Conservation (phyloP, 2,329 filamentous ascomycete genomes). For the Lasiodiplodia citricola region DNA sequence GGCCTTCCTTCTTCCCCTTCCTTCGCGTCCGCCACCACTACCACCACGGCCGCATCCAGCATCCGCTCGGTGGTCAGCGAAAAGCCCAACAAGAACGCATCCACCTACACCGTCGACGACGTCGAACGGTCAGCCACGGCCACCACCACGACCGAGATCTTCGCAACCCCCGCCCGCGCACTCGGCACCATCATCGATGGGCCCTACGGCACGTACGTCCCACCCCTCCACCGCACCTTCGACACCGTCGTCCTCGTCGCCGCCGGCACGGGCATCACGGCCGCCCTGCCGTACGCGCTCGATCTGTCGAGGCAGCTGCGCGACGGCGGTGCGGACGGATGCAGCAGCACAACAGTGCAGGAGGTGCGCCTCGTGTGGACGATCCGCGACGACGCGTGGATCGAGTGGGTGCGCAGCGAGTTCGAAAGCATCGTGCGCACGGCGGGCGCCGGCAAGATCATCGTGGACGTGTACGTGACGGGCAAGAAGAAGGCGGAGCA, state of each 20-base stretch:
- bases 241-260: constrained; percentile 31
- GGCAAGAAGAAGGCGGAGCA: background rate
- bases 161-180: background rate
- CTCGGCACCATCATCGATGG: constrained; percentile 36
- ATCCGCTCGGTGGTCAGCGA: too few species aligned
- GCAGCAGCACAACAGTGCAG: background rate
- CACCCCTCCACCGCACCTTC: constrained; percentile 29
- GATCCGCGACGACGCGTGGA: constrained; percentile 26
- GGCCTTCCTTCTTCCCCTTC: too few species aligned
- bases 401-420: constrained; percentile 29
- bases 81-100: too few species aligned
- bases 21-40: background rate
- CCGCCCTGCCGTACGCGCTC: constrained; percentile 29
- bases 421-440: constrained; percentile 14
- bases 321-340: background rate
- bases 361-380: constrained; percentile 30
- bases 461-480: constrained; percentile 30
- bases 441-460: constrained; percentile 10
- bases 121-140: too few species aligned
- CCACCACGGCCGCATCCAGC: too few species aligned
- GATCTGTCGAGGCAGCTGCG: constrained; percentile 25
- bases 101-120: too few species aligned
- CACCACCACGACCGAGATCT: background rate
- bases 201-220: constrained; percentile 34
- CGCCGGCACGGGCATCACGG: constrained; percentile 31